Conservation (phyloP, 139 green algal species). For the Picochlorum sp. region DNA sequence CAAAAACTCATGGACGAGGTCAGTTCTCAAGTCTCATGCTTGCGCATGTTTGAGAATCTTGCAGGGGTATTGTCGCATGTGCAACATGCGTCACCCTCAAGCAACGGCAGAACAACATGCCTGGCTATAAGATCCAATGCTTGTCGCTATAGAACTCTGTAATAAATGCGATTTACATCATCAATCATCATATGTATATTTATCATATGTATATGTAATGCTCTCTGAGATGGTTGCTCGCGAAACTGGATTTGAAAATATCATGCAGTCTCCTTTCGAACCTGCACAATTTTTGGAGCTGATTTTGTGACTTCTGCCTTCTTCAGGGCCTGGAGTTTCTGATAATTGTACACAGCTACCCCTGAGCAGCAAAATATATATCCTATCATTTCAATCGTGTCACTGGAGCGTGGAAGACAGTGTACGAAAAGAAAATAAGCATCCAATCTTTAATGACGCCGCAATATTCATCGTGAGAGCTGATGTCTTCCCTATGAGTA, state of each 20-base stretch:
- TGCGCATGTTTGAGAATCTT: no score
- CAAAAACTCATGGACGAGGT: no score
- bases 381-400: conserved; percentile 78
- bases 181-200: no score
- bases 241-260: not conserved
- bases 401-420: conserved; percentile 78
- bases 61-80: not conserved
- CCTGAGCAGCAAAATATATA: conserved; percentile 55
- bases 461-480: conserved; percentile 97
- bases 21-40: no score
- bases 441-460: conserved; percentile 95
- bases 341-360: conserved; percentile 35
- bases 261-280: not conserved
- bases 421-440: conserved; percentile 80
- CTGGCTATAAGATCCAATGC: no score
- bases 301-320: conserved; percentile 10
- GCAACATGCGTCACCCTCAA: not conserved
- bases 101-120: no score
- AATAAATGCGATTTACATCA: no score
- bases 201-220: no score
- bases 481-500: conserved; percentile 88
- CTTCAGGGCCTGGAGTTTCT: conserved; percentile 31
- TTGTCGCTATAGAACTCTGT: no score
- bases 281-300: conserved; percentile 2
- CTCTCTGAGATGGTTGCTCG: not conserved